phyloP scores from a whole-genome alignment of 208 protist genomes.

The Endotrypanum monterogeii region DNA sequence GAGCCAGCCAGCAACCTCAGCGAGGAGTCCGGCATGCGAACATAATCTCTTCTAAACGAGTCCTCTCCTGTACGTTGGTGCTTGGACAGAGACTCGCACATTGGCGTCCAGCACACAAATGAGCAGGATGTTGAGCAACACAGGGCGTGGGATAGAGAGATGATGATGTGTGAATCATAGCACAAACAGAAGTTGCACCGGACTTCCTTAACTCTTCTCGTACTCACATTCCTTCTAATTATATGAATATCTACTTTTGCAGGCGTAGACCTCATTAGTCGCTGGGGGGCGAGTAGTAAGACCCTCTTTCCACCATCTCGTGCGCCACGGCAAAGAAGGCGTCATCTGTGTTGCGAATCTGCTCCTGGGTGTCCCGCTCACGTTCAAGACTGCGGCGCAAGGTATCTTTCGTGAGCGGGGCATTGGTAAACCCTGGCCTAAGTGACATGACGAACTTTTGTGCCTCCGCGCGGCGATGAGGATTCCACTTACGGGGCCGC shows the following conservation, averaged over 20 bases:
- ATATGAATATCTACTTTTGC: too few relatives aligned
- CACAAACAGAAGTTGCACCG: not conserved
- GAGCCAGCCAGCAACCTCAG: not conserved
- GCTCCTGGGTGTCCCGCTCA: constrained; percentile 31
- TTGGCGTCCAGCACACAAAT: not conserved
- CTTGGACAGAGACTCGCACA: not conserved
- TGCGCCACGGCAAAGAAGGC: constrained; percentile 62
- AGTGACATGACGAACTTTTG: constrained; percentile 38
- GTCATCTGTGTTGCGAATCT: constrained; percentile 44
- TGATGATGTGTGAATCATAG: too few relatives aligned
- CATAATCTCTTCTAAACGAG: not conserved
- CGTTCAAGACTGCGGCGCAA: constrained; percentile 26
- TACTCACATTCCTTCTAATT: not conserved
- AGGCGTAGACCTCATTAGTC: constrained; percentile 27
- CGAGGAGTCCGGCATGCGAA: not conserved
- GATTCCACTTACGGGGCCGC: constrained; percentile 53
- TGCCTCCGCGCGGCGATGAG: constrained; percentile 31
- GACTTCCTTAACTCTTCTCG: not conserved
- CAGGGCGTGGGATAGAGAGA: not conserved
- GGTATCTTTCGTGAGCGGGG: constrained; percentile 38
- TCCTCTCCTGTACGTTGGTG: not conserved
- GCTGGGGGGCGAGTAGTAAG: constrained; percentile 44
- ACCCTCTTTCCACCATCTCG: constrained; percentile 64
- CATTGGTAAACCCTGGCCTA: constrained; percentile 56
- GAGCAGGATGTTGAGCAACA: not conserved